Base-by-base conservation (phyloP, 768 basidiomycete species). In the Termitomyces sp. region DNA sequence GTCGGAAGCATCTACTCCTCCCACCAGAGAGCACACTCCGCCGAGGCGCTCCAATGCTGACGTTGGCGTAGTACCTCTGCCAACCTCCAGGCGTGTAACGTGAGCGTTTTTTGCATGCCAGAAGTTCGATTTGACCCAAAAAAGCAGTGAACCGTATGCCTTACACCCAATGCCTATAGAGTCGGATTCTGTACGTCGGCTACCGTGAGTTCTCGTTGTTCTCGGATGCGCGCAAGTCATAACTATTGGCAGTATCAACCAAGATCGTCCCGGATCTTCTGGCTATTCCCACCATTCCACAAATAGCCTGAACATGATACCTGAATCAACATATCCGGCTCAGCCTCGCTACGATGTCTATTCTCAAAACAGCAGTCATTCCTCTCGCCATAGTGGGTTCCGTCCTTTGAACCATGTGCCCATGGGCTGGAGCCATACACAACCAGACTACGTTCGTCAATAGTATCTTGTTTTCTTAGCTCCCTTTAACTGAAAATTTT, bases 1-100 rank as follows among this genome's bases (percentile, higher is more conserved):
- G 34, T 89, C 88, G 26, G 88, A 89, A 58, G 75, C 80, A 6
- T 89, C 88, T 18, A 85, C 87, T 18, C 87, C 88, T 34, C 85
- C 88, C 4, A 86, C 83, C 22, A 80, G 87, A 52, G 83, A 87
- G 53, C 79, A 72, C 59, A 83, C 85, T 1, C 88, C 87, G 34
- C 83, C 86, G 24, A 77, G 79, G 62, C 79, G 84, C 49, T 66
- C 71, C 22, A 76, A 77, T 48, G 61, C 71, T 41, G 78, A 81
- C 57, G 60, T 78, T 37, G 73, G 69, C 58, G 66, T 76, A 22
- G 65, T 78, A 41, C 74, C 79, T 13, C 67, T 79, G 47, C 61
- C 74, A 49, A 71, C 76, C 5, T 53, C 57, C 47, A 67, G 75
- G 58, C 77, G 76, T 58, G 70, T 69, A 64, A 71, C 67, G 79